These are phyloP conservation scores for Xylaria sp. DNA, from an alignment of 2,329 filamentous ascomycete species.

Conservation along the genomic window DNA sequence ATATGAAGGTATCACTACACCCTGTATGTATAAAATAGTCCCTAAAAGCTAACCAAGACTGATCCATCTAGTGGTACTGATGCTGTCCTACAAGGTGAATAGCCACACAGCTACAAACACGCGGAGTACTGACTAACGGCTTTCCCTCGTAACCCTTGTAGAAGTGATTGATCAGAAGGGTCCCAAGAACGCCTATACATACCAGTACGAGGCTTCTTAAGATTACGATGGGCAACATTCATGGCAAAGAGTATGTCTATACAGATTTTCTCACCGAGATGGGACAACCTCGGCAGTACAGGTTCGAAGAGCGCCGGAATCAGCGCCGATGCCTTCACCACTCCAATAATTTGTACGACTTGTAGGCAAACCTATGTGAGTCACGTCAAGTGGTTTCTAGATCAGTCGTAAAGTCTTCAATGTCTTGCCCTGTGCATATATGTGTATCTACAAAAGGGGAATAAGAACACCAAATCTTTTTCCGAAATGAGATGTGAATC, in stretches of 20 bases:
- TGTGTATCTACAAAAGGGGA: not conserved
- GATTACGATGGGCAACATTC: not conserved
- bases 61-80: not conserved
- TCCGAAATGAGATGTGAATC: not conserved
- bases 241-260: not conserved
- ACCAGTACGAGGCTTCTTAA: not conserved
- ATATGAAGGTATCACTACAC: conserved; percentile 11
- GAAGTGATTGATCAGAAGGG: not conserved
- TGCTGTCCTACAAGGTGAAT: not conserved
- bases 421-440: not conserved
- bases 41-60: not conserved
- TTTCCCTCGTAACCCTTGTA: not conserved
- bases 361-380: not conserved
- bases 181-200: not conserved
- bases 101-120: conserved; percentile 2
- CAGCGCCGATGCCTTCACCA: not conserved
- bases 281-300: not conserved
- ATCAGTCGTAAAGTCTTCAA: not conserved
- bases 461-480: not conserved
- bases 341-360: not conserved
- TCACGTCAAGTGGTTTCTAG: not conserved
- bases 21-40: not conserved
- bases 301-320: not conserved
- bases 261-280: not conserved
- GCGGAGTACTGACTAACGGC: not conserved